Base-by-base conservation (phyloP, 2,329 filamentous ascomycete genomes). In the Aspergillus sp. region DNA sequence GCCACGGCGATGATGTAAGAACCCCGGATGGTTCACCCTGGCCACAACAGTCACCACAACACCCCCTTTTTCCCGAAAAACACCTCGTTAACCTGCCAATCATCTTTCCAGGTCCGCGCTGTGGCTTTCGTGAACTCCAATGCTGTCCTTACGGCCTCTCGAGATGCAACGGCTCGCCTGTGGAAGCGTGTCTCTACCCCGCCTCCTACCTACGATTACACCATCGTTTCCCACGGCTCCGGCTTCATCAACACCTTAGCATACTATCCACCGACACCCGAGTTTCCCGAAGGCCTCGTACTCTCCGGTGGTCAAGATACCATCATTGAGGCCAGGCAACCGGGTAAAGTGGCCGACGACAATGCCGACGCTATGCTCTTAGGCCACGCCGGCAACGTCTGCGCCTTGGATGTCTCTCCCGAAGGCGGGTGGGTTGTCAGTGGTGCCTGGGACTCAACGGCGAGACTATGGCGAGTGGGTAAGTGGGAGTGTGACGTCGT, bases 1-100 rank as follows among this genome's bases (percentile, higher is more conserved):
- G 90, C 66, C 94, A 99, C 72, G 88, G 94, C 72, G 88, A 94
- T 71, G 94, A 99, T 84, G 94, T 96, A 80, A 74, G 86, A 73
- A 52, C 55, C 52, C 56, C 53, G 55, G 48, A 53, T 51, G 51
- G 47, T 38, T 35, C 47, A 51, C 45, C 57, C 57, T 57, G 51
- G 59, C 47, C 33, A 49, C 26, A 36, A 36, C 26, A 22, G 32
- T 42, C 55, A 50, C 51, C 47, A 41, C 45, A 33, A 20, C 41
- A 52, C 44, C 16, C 17, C 40, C 40, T 6, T 5, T 42, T 24
- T 6, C 11, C 13, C 4, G 4, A 42, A 13, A n/a, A 65, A 57
- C 46, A 19, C 47, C 59, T 63, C 59, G 95, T 90, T 58, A 94
- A 89, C 44, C 76, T 85, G 57, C 79, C 84, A 3, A 54, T 26